Conservation (phyloP, 1,284 basidiomycete species). For the Ganoderma boninense region DNA sequence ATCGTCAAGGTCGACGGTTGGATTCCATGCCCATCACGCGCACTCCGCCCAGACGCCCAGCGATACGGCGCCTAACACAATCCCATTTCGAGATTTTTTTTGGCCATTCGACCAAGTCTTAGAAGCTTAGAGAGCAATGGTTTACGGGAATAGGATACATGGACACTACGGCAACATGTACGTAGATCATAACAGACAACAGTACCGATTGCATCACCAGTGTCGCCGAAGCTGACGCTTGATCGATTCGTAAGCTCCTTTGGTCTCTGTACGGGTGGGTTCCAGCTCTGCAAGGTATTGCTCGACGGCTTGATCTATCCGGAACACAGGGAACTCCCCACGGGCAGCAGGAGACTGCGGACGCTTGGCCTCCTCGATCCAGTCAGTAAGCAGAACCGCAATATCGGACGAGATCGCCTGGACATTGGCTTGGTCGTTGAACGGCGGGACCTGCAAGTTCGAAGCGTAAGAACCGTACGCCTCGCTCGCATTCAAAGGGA, state of each 20-base stretch:
- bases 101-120: background rate
- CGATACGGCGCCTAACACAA: background rate
- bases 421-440: conserved; percentile 80
- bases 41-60: too few species aligned
- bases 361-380: conserved; percentile 77
- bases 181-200: background rate
- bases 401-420: conserved; percentile 83
- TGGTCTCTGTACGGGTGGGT: conserved; percentile 64
- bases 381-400: conserved; percentile 75
- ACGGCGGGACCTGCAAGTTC: conserved; percentile 74
- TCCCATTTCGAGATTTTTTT: background rate
- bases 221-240: conserved; percentile 73
- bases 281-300: conserved; percentile 77
- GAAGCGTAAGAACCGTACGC: background rate
- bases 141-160: background rate
- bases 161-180: background rate
- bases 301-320: conserved; percentile 73
- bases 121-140: background rate
- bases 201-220: conserved; percentile 43
- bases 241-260: conserved; percentile 67
- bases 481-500: background rate
- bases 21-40: too few species aligned
- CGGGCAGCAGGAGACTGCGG: conserved; percentile 62
- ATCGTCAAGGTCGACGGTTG: background rate
- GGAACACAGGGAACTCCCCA: conserved; percentile 74